Evolutionary conservation across 1,139 yeast genomes (phyloP), one percentile per base, ranked within the genome.

Genomic region (Pneumocystis canis): DNA sequence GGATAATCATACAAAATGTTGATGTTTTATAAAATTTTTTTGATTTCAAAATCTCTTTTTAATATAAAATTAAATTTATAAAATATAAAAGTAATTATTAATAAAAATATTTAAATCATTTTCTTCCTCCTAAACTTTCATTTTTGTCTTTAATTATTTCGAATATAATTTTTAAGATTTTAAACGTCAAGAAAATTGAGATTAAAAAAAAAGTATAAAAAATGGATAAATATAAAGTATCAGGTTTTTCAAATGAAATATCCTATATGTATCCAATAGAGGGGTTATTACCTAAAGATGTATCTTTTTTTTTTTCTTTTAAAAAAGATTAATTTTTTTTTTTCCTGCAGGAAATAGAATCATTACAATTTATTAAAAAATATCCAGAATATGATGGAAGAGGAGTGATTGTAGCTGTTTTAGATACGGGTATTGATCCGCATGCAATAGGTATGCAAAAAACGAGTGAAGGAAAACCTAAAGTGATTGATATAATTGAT

Each of bases 391-490:
- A 32, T 35, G 66, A 65, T 20, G 66, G 66, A 14, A 62, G 66
- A 37, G 65, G 65, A 28, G 61, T 65, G 11, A 59, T 39, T 28
- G 65, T 65, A 5, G 66, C 65, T 11, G 59, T 65, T 14, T 58
- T 65, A 11, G 66, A 65, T 39, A 65, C 66, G 5, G 66, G 66
- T 0, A 63, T 65, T n/a, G 66, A 65, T 58, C 66, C 66, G 4
- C 60, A 62, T 2, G 65, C 66, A 2, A n/a, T 61, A 3, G 66
- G 66, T 3, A 57, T 65, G 14, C 59, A 59, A 14, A 47, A 33
- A 16, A 65, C 66, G 7, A 47, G 63, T 5, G 60, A 62, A 11
- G 66, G 66, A 9, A 31, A 37, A 47, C 64, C 65, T 4, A 65
- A 65, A n/a, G 28, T 65, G 5, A 56, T 63, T 11, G 63, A 65